Conservation (phyloP, 257 asterid genomes). For the Ehretia macrophylla region DNA sequence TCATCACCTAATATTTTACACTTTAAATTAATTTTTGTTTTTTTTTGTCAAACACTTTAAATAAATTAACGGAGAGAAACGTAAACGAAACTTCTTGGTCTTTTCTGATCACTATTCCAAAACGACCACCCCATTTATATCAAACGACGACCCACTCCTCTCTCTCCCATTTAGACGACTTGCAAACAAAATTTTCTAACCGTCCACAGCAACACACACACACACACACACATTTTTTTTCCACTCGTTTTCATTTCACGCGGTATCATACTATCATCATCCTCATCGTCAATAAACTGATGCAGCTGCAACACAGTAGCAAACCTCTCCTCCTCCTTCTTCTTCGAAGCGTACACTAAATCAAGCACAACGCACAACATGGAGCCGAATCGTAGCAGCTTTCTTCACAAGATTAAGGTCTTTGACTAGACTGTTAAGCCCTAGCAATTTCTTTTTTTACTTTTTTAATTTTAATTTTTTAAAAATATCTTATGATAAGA, state of each 20-base stretch:
- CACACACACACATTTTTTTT: neutral
- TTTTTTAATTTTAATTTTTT: no score
- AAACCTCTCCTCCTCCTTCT: neutral
- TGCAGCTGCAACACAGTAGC: neutral
- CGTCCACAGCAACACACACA: neutral
- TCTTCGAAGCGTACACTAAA: neutral
- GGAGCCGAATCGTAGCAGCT: neutral
- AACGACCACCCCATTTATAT: no score
- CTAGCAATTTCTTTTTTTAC: no score
- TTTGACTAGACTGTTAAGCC: no score
- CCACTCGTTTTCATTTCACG: neutral
- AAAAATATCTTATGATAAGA: no score
- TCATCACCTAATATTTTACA: no score
- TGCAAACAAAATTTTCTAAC: neutral
- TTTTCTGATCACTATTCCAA: no score
- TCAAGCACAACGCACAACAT: neutral
- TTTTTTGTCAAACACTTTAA: no score
- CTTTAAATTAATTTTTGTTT: no score
- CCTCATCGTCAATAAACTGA: neutral
- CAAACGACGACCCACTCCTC: no score
- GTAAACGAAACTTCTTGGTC: neutral
- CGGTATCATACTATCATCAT: neutral
- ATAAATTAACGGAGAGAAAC: no score
- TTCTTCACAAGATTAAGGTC: neutral
- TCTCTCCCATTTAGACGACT: neutral